Evolutionary conservation across 371 early-diverging fungal genomes (phyloP), one percentile per base, ranked within the genome.

Genomic region (Mortierella sp.): DNA sequence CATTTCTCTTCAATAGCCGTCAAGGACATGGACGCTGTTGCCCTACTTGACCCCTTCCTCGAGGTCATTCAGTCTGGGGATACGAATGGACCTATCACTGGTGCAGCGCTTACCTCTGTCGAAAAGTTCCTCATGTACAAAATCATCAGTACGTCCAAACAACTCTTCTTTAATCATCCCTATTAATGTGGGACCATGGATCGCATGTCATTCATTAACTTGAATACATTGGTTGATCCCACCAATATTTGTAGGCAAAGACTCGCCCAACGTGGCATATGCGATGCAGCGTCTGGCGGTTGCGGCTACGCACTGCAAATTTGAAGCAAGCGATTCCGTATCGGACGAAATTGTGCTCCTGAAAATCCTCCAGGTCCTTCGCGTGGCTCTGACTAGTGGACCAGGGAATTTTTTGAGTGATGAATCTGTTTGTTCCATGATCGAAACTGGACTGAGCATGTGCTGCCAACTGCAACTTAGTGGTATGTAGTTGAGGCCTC

Each of bases 371-470:
- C 89, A 92, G 31, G 89, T 98, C 17, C 80, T 97, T 26, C 83
- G 92, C 72, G 84, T 83, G 79, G 86, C 87, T 28, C 83, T 86
- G 60, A 87, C 86, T n/a, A 87, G 89, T 49, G 85, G 84, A 24
- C 87, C 89, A 56, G 90, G 92, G 14, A 80, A 80, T 49, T 82
- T 84, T 7, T 73, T 98, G 34, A 91, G 91, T 50, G 98, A 98
- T 72, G 94, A 93, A 69, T 92, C 93, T 15, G 90, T 98, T 6
- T 98, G 99, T 76, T 95, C 93, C 62, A 95, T 97, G 89, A 92
- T 98, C 80, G 99, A 98, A 80, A 95, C 95, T 5, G 95, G 93
- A 2, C 88, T 98, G 41, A 94, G 95, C 73, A 95, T 98, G 93
- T 93, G 94, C 80, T 97, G 95, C 79, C 97, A 96, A 81, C 90